Conservation (phyloP, 2,329 filamentous ascomycete species). For the Fusarium subglutinans region DNA sequence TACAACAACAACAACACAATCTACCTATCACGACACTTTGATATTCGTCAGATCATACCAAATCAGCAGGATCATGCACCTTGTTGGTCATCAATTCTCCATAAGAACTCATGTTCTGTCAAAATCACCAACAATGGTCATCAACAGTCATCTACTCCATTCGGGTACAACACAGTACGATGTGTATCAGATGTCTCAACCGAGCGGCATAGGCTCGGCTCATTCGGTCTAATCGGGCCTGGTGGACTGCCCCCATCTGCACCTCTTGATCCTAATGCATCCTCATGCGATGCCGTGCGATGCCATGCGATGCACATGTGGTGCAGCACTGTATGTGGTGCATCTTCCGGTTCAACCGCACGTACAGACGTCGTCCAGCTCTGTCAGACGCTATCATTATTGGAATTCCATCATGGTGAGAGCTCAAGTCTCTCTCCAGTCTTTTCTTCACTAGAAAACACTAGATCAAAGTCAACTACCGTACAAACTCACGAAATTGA, state of each 20-base stretch:
- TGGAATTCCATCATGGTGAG: neutral
- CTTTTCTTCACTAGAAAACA: neutral
- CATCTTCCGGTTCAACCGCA: neutral
- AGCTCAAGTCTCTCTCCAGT: neutral
- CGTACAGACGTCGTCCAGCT: neutral
- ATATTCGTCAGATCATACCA: neutral
- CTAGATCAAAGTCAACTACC: neutral
- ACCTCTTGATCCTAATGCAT: conserved; percentile 22
- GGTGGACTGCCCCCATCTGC: conserved; percentile 8
- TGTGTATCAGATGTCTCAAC: neutral
- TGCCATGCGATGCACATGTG: conserved; percentile 11
- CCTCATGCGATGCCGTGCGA: conserved; percentile 21
- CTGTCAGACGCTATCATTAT: neutral
- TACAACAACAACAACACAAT: neutral
- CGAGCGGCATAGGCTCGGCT: conserved; percentile 13
- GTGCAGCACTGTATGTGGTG: neutral
- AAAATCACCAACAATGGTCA: neutral
- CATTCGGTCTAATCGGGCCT: conserved; percentile 12
- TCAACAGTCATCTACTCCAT: neutral
- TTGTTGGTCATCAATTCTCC: neutral
- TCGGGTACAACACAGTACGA: neutral
- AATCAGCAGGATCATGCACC: neutral
- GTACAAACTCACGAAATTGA: no score
- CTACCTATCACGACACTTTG: neutral
- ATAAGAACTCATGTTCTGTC: neutral